Percentiles rank a stretch among this genome's conserved stretches.
Conservation (phyloP, 805 yeast genomes). For the Myxozyma vanderwaltii region DNA sequence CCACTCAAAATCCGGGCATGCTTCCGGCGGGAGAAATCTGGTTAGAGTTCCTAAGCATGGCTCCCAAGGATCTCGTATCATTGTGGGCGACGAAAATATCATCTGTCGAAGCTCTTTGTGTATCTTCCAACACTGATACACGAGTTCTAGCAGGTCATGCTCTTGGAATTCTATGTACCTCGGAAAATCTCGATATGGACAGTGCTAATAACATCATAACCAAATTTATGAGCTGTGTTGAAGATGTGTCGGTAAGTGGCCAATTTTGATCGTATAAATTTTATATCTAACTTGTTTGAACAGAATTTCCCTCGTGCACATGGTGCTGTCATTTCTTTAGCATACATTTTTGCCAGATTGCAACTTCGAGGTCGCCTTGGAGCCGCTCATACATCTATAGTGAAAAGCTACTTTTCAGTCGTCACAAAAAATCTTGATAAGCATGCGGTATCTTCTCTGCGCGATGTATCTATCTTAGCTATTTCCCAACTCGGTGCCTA, state of each 20-base stretch:
- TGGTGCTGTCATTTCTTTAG: constrained; percentile 42
- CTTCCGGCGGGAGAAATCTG: constrained; percentile 34
- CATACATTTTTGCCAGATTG: constrained; percentile 54
- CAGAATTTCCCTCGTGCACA: constrained; percentile 15
- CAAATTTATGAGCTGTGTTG: background rate
- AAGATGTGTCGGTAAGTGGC: background rate
- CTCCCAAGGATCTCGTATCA: constrained; percentile 33
- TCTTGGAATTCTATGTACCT: constrained; percentile 45
- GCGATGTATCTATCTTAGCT: constrained; percentile 30
- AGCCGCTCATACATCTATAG: constrained; percentile 43
- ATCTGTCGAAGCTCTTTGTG: constrained; percentile 11
- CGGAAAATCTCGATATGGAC: background rate
- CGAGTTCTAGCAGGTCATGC: constrained; percentile 47
- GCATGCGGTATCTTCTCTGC: constrained; percentile 3
- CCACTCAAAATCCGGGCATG: constrained; percentile 18
- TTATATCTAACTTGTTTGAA: background rate
- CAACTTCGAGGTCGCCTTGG: constrained; percentile 41
- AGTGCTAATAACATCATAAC: background rate
- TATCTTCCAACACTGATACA: constrained; percentile 19
- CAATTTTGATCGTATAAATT: too few species aligned
- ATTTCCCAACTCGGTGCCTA: constrained; percentile 46
- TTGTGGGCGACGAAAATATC: constrained; percentile 27
- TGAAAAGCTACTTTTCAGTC: constrained; percentile 61
- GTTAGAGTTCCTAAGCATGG: constrained; percentile 39
- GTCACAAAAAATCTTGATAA: constrained; percentile 10